Evolutionary conservation across 257 asterid species (phyloP).

Genomic region (Plantago ovata): DNA sequence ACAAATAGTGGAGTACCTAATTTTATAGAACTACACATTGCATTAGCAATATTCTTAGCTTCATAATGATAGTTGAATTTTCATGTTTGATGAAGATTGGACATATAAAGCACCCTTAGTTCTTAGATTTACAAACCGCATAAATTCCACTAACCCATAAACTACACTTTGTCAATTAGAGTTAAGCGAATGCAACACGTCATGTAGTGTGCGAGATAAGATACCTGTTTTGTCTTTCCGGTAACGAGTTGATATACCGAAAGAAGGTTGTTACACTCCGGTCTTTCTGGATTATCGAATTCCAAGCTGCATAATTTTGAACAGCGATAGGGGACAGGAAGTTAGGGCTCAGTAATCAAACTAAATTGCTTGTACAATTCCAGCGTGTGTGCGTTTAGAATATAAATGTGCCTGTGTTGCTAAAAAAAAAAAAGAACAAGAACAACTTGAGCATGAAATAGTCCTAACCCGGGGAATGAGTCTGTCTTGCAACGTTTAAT

Average conservation of each 20-base stretch:
- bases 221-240: conserved; percentile 85
- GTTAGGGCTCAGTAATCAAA: conserved; percentile 13
- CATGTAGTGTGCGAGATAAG: conserved; percentile 2
- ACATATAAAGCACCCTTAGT: too few species aligned
- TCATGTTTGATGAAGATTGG: too few species aligned
- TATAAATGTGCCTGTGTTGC: background rate
- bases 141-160: too few species aligned
- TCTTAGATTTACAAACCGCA: too few species aligned
- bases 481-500: conserved; percentile 98
- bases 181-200: too few species aligned
- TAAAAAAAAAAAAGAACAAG: background rate
- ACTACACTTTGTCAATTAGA: too few species aligned
- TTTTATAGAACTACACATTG: too few species aligned
- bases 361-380: background rate
- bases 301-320: conserved; percentile 58
- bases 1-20: too few species aligned
- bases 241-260: conserved; percentile 83
- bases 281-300: conserved; percentile 88
- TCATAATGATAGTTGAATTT: too few species aligned
- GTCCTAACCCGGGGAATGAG: conserved; percentile 67
- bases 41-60: too few species aligned
- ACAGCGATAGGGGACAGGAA: conserved; percentile 13
- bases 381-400: background rate
- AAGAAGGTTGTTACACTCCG: conserved; percentile 93
- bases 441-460: too few species aligned